These are phyloP conservation scores for Simmondsia chinensis DNA, from an alignment of 148 eudicot genomes.

Conservation along the genomic window DNA sequence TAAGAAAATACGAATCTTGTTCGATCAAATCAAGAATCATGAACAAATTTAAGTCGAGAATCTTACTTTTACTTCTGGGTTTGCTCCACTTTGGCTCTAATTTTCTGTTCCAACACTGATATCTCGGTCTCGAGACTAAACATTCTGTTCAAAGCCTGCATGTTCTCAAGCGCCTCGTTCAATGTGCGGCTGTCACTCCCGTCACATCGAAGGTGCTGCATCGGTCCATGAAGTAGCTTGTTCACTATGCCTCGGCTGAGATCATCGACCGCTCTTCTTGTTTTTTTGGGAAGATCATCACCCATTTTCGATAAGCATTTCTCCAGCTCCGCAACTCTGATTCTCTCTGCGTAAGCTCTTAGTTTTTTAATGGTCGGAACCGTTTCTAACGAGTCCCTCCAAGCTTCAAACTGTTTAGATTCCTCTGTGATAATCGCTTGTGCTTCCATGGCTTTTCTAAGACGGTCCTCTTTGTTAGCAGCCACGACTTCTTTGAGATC, in stretches of 20 bases:
- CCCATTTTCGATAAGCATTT: slow-evolving; percentile 79
- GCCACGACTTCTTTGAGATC: slow-evolving; percentile 96
- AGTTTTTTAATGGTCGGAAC: slow-evolving; percentile 91
- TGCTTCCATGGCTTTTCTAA: slow-evolving; percentile 90
- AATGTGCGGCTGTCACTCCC: slow-evolving; percentile 83
- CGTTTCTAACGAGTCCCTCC: slow-evolving; percentile 93
- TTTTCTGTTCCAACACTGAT: slow-evolving; percentile 81
- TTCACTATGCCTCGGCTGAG: slow-evolving; percentile 87
- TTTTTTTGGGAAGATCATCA: slow-evolving; percentile 63
- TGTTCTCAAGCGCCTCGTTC: slow-evolving; percentile 80
- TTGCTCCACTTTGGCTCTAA: slow-evolving; percentile 88
- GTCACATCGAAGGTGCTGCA: slow-evolving; percentile 93
- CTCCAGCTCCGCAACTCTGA: slow-evolving; percentile 70
- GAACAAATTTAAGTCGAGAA: slow-evolving; percentile 1
- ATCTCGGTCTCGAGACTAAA: slow-evolving; percentile 88
- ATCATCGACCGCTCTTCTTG: slow-evolving; percentile 67
- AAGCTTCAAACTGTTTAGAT: slow-evolving; percentile 72
- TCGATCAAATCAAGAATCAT: slow-evolving; percentile 16
- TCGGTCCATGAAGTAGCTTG: slow-evolving; percentile 88
- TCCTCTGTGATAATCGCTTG: slow-evolving; percentile 64
- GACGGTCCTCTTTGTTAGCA: slow-evolving; percentile 84
- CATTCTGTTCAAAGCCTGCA: slow-evolving; percentile 94
- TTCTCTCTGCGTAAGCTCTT: slow-evolving; percentile 89
- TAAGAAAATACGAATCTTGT: slow-evolving; percentile 33
- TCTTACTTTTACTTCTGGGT: slow-evolving; percentile 61